Conservation (phyloP, 2,329 filamentous ascomycete species). For the Neofusicoccum cordaticola region DNA sequence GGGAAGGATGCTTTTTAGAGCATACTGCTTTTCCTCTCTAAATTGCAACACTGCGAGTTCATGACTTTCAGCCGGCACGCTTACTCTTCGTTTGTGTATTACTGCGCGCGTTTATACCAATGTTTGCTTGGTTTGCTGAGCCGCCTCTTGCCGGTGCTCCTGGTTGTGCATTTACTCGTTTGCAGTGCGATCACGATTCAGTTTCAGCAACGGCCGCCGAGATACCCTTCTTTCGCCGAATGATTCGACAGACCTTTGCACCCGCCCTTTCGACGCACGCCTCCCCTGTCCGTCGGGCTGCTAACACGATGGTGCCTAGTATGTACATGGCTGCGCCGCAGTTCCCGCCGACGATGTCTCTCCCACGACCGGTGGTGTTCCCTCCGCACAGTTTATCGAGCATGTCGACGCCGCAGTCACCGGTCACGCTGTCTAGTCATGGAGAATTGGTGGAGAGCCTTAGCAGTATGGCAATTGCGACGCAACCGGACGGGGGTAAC, state of each 20-base stretch:
- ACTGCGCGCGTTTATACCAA: conserved; percentile 18
- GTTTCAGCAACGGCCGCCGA: conserved; percentile 2
- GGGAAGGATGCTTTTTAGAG: conserved; percentile 19
- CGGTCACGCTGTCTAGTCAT: not conserved
- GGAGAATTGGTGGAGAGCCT: conserved; percentile 3
- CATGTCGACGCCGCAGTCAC: conserved; percentile 13
- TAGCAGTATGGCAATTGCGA: conserved; percentile 6
- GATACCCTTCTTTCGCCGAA: conserved; percentile 1
- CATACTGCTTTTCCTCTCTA: conserved; percentile 17
- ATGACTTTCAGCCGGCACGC: conserved; percentile 11
- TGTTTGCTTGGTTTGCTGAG: conserved; percentile 17
- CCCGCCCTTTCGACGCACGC: conserved; percentile 1
- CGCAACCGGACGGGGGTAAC: not conserved
- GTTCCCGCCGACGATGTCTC: conserved; percentile 7
- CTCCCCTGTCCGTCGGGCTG: conserved; percentile 10
- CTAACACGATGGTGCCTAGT: conserved; percentile 10
- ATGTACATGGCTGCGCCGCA: conserved; percentile 16
- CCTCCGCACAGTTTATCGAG: not conserved
- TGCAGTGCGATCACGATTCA: conserved; percentile 11
- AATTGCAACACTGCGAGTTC: conserved; percentile 18
- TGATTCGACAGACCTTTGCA: conserved; percentile 2
- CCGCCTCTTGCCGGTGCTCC: conserved; percentile 7
- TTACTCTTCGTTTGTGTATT: conserved; percentile 18
- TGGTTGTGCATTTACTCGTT: conserved; percentile 16
- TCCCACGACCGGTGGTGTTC: not conserved